Conservation (phyloP, 148 eudicot genomes). For the Beta vulgaris region DNA sequence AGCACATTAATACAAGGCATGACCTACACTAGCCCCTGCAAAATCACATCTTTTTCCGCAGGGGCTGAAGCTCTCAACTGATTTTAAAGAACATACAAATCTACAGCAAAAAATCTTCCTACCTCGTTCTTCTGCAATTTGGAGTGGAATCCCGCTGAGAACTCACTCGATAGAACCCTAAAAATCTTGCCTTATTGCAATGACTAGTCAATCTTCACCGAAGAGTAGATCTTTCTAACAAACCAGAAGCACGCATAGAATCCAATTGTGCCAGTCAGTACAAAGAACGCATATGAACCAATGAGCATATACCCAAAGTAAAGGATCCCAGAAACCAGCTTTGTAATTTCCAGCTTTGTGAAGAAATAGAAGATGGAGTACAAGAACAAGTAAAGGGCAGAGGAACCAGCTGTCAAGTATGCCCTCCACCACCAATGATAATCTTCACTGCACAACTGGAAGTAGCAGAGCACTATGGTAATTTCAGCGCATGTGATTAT, state of each 20-base stretch:
- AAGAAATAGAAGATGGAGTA: slow-evolving; percentile 59
- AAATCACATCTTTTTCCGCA: slow-evolving; percentile 10
- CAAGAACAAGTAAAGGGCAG: slow-evolving; percentile 47
- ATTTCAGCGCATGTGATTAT: slow-evolving; percentile 51
- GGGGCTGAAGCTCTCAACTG: slow-evolving; percentile 8
- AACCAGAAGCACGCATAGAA: slow-evolving; percentile 50
- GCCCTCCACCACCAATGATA: slow-evolving; percentile 61
- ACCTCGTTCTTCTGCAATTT: slow-evolving; percentile 10
- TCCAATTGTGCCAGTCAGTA: slow-evolving; percentile 44
- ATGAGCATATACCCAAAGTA: slow-evolving; percentile 49
- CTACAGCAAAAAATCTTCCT: slow-evolving; percentile 22
- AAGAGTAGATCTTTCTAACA: slow-evolving; percentile 47
- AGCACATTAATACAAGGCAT: slow-evolving; percentile 23
- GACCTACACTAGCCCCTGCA: slow-evolving; percentile 27
- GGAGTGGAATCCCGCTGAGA: slow-evolving; percentile 19
- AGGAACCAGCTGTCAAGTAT: slow-evolving; percentile 53
- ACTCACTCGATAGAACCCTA: slow-evolving; percentile 6
- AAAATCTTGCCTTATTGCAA: not conserved
- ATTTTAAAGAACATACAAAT: slow-evolving; percentile 4
- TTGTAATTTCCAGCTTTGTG: slow-evolving; percentile 47
- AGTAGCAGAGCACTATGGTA: slow-evolving; percentile 52
- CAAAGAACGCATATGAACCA: slow-evolving; percentile 46
- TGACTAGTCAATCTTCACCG: slow-evolving; percentile 44
- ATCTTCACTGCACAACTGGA: slow-evolving; percentile 59
- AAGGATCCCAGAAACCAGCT: slow-evolving; percentile 44